Evolutionary conservation across 1,284 basidiomycete genomes (phyloP).

Genomic region (Schizophyllum amplum): DNA sequence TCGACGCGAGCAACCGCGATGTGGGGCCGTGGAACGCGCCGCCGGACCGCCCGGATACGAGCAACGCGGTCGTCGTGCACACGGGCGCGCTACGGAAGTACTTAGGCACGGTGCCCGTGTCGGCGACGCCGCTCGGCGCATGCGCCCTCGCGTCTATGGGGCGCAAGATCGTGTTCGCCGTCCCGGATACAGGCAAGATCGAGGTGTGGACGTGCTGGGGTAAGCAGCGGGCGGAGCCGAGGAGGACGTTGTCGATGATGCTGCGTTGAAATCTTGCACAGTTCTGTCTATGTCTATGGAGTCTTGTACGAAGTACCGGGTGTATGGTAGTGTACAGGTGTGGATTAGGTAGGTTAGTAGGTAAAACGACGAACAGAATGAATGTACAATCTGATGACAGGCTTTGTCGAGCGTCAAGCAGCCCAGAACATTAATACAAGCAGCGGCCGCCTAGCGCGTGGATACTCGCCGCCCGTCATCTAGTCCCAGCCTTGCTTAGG

Average conservation of each 20-base stretch:
- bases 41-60: slow-evolving; percentile 13
- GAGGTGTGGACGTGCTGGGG: neutral
- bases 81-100: slow-evolving; percentile 41
- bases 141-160: slow-evolving; percentile 21
- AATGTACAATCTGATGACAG: no score
- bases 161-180: slow-evolving; percentile 37
- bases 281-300: no score
- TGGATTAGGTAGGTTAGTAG: no score
- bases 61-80: slow-evolving; percentile 49
- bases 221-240: neutral
- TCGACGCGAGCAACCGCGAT: no score
- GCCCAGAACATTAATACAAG: no score
- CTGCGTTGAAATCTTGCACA: neutral
- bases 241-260: neutral
- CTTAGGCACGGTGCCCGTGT: slow-evolving; percentile 33
- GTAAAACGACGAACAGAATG: no score
- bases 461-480: no score
- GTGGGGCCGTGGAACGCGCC: slow-evolving; percentile 9
- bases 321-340: no score
- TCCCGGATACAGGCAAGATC: slow-evolving; percentile 24
- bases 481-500: neutral
- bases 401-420: no score
- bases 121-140: slow-evolving; percentile 28
- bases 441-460: no score
- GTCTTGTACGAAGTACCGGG: no score